Evolutionary conservation across 495 filamentous ascomycete genomes (phyloP).

Genomic region (Aspergillus ellipticus): DNA sequence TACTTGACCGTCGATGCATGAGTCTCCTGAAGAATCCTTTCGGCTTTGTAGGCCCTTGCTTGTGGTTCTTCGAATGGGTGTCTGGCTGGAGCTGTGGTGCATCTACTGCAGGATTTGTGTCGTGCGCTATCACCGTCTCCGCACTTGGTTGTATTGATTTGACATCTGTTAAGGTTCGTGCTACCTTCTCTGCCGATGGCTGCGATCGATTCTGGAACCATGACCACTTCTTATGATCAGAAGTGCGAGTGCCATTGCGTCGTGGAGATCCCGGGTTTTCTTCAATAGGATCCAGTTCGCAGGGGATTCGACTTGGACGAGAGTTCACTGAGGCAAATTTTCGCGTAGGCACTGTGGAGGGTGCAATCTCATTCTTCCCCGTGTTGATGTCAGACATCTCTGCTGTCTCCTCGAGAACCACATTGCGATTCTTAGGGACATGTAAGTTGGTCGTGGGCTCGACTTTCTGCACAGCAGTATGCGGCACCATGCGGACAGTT

Average conservation of each 20-base stretch:
- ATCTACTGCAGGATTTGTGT: constrained; percentile 11
- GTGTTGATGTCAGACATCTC: constrained; percentile 2
- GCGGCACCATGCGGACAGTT: constrained; percentile 49
- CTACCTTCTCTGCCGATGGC: constrained; percentile 24
- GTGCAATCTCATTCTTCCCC: background rate
- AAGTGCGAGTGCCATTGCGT: constrained; percentile 16
- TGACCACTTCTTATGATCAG: constrained; percentile 53
- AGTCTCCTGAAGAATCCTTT: constrained; percentile 30
- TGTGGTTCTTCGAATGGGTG: constrained; percentile 11
- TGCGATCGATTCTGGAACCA: constrained; percentile 64
- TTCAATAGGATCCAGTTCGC: constrained; percentile 29
- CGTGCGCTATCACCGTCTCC: constrained; percentile 26
- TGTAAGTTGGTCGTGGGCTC: constrained; percentile 48
- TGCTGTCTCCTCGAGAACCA: background rate
- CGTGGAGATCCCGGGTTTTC: constrained; percentile 29
- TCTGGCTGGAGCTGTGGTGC: background rate
- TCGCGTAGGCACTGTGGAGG: background rate
- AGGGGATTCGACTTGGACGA: constrained; percentile 15
- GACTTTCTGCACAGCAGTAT: constrained; percentile 36
- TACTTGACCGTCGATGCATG: constrained; percentile 30
- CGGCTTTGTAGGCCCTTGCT: background rate
- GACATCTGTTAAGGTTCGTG: constrained; percentile 14
- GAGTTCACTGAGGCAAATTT: constrained; percentile 15
- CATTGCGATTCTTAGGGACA: constrained; percentile 48
- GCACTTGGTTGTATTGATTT: constrained; percentile 23